Percentiles rank a stretch among this genome's conserved stretches.
Conservation (phyloP, 139 green algal species). For the Penium margaritaceum region DNA sequence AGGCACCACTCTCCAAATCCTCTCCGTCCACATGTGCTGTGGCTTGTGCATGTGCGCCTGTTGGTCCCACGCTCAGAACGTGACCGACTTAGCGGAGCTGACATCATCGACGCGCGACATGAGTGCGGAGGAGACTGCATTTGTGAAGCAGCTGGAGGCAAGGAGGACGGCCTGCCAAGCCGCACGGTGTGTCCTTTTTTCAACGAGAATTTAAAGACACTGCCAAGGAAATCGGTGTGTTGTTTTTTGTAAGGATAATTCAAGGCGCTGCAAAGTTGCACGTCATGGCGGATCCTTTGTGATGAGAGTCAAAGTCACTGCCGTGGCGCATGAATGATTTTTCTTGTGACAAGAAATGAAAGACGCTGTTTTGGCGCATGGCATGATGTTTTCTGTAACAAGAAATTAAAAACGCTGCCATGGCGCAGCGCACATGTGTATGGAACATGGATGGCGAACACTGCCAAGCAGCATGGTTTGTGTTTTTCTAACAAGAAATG, state of each 20-base stretch:
- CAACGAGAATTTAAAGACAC: too few species aligned
- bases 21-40: not conserved
- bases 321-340: not conserved
- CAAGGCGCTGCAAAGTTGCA: too few species aligned
- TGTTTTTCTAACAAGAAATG: too few species aligned
- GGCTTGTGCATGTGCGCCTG: not conserved
- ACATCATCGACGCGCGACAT: slow-evolving; percentile 39
- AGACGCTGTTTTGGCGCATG: too few species aligned
- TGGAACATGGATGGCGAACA: too few species aligned
- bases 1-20: not conserved
- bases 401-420: too few species aligned
- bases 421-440: too few species aligned
- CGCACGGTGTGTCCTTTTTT: not conserved
- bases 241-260: too few species aligned
- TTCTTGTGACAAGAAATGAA: too few species aligned
- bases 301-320: not conserved
- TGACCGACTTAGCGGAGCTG: slow-evolving; percentile 60
- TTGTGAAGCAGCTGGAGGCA: slow-evolving; percentile 17
- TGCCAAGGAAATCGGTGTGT: too few species aligned
- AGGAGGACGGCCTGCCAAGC: slow-evolving; percentile 15
- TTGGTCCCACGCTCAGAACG: slow-evolving; percentile 41
- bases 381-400: not conserved
- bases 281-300: not conserved
- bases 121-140: slow-evolving; percentile 10
- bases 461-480: too few species aligned